Evolutionary conservation across 2,329 filamentous ascomycete species (phyloP).

Genomic region (Botrytis porri): DNA sequence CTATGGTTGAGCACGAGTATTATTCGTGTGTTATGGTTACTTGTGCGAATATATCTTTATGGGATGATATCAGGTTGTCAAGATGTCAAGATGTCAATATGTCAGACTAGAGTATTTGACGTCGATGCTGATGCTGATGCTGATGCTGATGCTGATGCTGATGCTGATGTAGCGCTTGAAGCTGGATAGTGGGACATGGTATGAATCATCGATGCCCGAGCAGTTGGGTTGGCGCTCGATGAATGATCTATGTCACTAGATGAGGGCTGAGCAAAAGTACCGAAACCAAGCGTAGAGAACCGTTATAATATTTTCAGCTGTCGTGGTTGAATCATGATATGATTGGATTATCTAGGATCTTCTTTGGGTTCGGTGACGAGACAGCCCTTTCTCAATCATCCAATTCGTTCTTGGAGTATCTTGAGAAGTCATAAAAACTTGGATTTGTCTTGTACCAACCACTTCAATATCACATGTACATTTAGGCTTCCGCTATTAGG

Average conservation of each 20-base stretch:
- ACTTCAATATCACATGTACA: conserved; percentile 2
- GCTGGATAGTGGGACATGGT: not conserved
- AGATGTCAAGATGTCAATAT: not conserved
- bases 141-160: not conserved
- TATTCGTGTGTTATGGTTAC: not conserved
- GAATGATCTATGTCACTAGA: not conserved
- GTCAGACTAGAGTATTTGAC: not conserved
- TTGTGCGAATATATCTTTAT: not conserved
- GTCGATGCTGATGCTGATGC: not conserved
- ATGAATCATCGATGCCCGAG: conserved; percentile 3
- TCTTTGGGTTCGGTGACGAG: conserved; percentile 3
- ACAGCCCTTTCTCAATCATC: not conserved
- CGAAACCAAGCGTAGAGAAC: not conserved
- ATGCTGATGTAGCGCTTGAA: conserved; percentile 6
- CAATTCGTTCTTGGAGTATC: not conserved
- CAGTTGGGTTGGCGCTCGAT: not conserved
- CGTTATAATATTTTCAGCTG: conserved; percentile 4
- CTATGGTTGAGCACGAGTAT: not conserved
- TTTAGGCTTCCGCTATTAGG: conserved; percentile 3
- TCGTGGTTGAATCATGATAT: conserved; percentile 10
- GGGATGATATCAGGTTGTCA: not conserved
- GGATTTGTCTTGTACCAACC: not conserved
- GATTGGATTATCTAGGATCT: conserved; percentile 3
- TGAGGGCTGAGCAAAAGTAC: not conserved
- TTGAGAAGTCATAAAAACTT: not conserved